Conservation (phyloP, 306 rosid species). For the Citrullus colocynthis region DNA sequence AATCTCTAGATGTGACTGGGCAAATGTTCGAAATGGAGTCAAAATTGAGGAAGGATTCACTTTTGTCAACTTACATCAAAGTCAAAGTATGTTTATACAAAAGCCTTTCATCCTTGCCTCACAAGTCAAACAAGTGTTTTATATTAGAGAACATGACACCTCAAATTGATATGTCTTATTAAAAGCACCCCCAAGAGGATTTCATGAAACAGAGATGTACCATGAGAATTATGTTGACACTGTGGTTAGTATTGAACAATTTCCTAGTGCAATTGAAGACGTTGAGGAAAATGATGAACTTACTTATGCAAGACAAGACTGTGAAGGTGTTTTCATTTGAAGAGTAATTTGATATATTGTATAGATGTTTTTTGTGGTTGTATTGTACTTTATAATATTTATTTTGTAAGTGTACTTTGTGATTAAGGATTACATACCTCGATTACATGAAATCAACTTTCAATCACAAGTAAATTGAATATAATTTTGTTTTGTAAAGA, state of each 20-base stretch:
- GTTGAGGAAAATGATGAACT: background rate
- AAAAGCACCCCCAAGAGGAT: background rate
- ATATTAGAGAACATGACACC: background rate
- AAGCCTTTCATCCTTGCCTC: background rate
- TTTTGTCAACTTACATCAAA: background rate
- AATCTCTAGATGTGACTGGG: too few species aligned
- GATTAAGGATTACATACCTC: background rate
- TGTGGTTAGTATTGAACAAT: background rate
- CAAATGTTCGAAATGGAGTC: too few species aligned
- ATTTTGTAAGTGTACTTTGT: background rate
- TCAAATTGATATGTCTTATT: background rate
- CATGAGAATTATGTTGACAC: background rate
- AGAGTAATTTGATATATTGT: too few species aligned
- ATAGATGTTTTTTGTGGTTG: background rate
- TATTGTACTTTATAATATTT: background rate
- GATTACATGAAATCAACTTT: too few species aligned
- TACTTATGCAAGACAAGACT: background rate
- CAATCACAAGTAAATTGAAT: too few species aligned
- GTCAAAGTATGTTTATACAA: background rate
- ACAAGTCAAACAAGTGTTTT: background rate
- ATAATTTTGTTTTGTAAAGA: background rate
- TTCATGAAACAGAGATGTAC: background rate
- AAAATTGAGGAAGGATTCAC: background rate
- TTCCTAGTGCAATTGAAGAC: background rate
- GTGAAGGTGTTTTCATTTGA: background rate